phyloP scores from a whole-genome alignment of 2,329 filamentous ascomycete species.

The Chrysoporthe deuterocubensis region DNA sequence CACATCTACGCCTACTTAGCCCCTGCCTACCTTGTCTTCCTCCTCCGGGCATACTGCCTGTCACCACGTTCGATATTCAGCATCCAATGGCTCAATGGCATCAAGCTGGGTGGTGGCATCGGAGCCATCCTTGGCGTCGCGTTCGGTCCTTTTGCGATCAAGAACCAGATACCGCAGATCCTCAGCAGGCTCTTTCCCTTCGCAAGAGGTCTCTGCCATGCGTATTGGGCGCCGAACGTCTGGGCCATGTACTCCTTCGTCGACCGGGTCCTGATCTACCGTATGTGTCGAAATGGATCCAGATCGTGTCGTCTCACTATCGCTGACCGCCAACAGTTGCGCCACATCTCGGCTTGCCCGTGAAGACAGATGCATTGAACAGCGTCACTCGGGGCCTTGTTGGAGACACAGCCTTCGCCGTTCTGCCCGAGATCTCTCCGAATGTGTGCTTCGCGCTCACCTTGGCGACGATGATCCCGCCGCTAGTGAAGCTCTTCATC shows the following conservation, averaged over 20 bases:
- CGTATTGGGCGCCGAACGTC: constrained; percentile 97
- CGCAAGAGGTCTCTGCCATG: constrained; percentile 89
- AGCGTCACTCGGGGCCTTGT: constrained; percentile 93
- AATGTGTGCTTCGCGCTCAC: constrained; percentile 82
- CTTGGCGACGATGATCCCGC: constrained; percentile 77
- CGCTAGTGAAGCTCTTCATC: constrained; percentile 80
- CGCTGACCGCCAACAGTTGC: constrained; percentile 64
- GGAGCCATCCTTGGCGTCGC: constrained; percentile 73
- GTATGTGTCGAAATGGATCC: constrained; percentile 53
- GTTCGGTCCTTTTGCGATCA: constrained; percentile 85
- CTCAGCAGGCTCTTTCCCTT: constrained; percentile 89
- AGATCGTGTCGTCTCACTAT: not conserved
- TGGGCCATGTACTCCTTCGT: constrained; percentile 97
- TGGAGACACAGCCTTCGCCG: constrained; percentile 91
- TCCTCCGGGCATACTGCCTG: constrained; percentile 88
- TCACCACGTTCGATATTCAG: constrained; percentile 75
- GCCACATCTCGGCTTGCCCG: constrained; percentile 74
- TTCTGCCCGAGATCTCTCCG: constrained; percentile 85
- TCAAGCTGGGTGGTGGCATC: constrained; percentile 82
- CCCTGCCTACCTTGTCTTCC: constrained; percentile 91
- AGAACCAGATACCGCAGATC: constrained; percentile 66
- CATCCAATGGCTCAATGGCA: constrained; percentile 75
- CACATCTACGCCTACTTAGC: constrained; percentile 98
- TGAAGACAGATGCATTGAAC: constrained; percentile 75
- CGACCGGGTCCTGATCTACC: constrained; percentile 79